A percentile compares a stretch with the other conserved stretches of the same genome.
Conservation (phyloP, 1,139 yeast genomes). For the Yamadazyma friedrichii region DNA sequence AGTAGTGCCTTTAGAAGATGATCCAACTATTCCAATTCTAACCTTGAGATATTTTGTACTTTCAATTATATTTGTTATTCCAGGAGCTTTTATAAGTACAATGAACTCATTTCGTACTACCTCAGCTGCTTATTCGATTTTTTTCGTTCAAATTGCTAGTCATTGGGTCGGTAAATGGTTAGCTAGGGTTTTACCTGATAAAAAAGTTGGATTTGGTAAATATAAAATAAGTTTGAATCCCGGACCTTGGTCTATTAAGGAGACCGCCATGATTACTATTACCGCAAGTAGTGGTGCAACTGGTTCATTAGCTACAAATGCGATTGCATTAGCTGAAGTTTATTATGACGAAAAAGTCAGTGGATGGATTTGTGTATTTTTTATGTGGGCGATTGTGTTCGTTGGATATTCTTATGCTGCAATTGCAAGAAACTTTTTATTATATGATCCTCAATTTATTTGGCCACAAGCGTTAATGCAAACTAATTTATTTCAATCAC, state of each 20-base stretch:
- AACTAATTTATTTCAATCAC: conserved; percentile 39
- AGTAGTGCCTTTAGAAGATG: conserved; percentile 33
- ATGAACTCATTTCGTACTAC: conserved; percentile 48
- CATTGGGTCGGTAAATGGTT: conserved; percentile 42
- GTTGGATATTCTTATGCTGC: conserved; percentile 48
- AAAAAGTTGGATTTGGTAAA: conserved; percentile 17
- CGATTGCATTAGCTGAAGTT: conserved; percentile 40
- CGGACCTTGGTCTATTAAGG: conserved; percentile 48
- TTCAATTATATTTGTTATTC: conserved; percentile 37
- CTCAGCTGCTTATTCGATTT: conserved; percentile 43
- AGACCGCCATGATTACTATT: conserved; percentile 41
- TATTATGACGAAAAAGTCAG: conserved; percentile 31
- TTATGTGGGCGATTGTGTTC: conserved; percentile 48
- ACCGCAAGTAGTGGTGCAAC: conserved; percentile 48
- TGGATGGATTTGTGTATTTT: conserved; percentile 29
- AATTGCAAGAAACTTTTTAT: conserved; percentile 37
- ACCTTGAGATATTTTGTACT: conserved; percentile 41
- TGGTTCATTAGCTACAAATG: conserved; percentile 42
- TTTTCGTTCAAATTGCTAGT: conserved; percentile 43
- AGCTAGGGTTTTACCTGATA: conserved; percentile 32
- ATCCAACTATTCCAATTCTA: conserved; percentile 31
- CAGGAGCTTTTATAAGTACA: conserved; percentile 48
- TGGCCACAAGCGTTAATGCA: conserved; percentile 52
- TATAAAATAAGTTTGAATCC: conserved; percentile 34
- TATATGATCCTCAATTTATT: conserved; percentile 40